A percentile compares a stretch with the other conserved stretches of the same genome.
Evolutionary conservation across 495 filamentous ascomycete species (phyloP).

Genomic region (Parmelia sp.): DNA sequence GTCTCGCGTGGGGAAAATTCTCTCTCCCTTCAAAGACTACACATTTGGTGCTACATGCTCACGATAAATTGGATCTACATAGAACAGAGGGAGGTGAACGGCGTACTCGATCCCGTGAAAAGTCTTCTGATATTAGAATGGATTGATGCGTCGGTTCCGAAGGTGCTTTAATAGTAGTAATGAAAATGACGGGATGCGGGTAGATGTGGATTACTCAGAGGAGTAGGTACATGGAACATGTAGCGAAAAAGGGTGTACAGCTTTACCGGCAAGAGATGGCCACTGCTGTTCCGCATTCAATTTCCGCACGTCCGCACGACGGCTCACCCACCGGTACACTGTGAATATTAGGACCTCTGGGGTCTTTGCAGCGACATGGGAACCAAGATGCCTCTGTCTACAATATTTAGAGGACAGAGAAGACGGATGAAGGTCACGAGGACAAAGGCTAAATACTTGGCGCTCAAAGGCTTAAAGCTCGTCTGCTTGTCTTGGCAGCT

Average conservation of each 20-base stretch:
- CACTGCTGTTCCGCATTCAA: neutral
- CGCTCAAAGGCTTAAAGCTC: too few species aligned
- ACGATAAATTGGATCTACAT: neutral
- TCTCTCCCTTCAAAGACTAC: neutral
- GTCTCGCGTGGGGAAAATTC: neutral
- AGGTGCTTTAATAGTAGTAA: neutral
- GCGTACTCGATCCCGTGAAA: neutral
- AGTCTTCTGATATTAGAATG: neutral
- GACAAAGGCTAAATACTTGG: neutral
- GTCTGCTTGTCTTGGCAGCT: neutral
- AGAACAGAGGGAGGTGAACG: neutral
- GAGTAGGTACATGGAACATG: neutral
- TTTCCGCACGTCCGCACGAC: neutral
- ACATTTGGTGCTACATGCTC: neutral
- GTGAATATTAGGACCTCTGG: neutral
- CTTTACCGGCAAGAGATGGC: neutral
- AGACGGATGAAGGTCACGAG: neutral
- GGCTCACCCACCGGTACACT: neutral
- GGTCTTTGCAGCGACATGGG: neutral
- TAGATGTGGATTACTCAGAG: neutral
- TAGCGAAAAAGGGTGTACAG: neutral
- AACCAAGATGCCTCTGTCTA: neutral
- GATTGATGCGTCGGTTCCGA: neutral
- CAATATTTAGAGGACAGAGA: too few species aligned
- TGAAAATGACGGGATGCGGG: neutral